phyloP scores from a whole-genome alignment of 140 eudicot species.

The Erigeron philadelphicus region DNA sequence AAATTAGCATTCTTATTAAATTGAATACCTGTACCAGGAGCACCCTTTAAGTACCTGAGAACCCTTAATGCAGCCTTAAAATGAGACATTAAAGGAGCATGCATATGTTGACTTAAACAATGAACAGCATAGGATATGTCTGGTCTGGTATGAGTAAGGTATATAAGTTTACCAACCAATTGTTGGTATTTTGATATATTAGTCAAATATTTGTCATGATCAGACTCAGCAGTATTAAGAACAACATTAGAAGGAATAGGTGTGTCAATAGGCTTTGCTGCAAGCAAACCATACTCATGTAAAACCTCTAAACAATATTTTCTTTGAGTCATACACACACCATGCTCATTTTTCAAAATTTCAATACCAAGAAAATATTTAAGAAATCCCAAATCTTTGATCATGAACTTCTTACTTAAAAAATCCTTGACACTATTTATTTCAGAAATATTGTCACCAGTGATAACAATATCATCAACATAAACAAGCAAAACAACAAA shows the following conservation, averaged over 20 bases:
- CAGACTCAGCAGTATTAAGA: background rate
- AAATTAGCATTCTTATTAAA: rapidly evolving
- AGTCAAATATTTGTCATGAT: background rate
- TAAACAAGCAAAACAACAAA: background rate
- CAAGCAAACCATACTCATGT: background rate
- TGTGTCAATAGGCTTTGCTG: background rate
- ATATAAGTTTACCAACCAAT: background rate
- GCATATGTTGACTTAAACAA: background rate
- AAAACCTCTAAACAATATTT: background rate
- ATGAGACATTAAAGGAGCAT: background rate
- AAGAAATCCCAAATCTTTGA: background rate
- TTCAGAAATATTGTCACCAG: background rate
- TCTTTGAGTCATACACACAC: background rate
- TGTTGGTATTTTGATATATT: background rate
- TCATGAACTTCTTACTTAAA: background rate
- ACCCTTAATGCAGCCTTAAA: background rate
- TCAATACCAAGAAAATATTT: background rate
- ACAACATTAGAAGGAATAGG: background rate
- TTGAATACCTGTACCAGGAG: background rate
- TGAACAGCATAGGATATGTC: background rate
- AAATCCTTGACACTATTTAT: background rate
- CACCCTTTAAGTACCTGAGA: background rate
- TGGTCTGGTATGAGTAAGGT: background rate
- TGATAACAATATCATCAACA: background rate
- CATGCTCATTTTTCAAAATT: background rate